Percentiles rank a stretch among this genome's conserved stretches.
Conservation (phyloP, 1,284 basidiomycete species). For the Ustilago nuda region DNA sequence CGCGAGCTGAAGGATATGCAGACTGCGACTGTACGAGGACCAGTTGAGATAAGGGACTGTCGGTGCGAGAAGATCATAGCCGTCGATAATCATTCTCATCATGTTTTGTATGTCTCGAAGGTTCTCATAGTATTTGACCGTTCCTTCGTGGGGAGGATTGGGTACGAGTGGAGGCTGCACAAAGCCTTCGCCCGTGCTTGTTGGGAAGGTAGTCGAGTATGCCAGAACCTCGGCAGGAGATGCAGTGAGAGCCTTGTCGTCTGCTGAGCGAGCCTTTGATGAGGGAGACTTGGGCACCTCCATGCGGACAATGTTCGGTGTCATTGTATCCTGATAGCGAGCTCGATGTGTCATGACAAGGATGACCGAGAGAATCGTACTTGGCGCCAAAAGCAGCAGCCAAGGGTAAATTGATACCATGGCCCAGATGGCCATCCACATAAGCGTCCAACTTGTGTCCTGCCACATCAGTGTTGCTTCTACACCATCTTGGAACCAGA, state of each 20-base stretch:
- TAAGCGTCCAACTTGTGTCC: slow-evolving; percentile 63
- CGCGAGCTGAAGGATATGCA: slow-evolving; percentile 62
- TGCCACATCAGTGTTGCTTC: slow-evolving; percentile 68
- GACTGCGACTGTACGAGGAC: slow-evolving; percentile 64
- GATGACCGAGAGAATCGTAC: slow-evolving; percentile 62
- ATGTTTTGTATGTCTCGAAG: slow-evolving; percentile 69
- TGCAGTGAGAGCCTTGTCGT: not conserved
- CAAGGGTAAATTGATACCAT: slow-evolving; percentile 62
- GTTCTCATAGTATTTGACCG: slow-evolving; percentile 65
- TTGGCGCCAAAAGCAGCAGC: slow-evolving; percentile 58
- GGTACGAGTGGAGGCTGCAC: slow-evolving; percentile 56
- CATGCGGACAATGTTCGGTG: slow-evolving; percentile 30
- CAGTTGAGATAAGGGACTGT: slow-evolving; percentile 68
- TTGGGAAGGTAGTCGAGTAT: slow-evolving; percentile 41
- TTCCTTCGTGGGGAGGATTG: slow-evolving; percentile 65
- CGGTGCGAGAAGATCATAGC: slow-evolving; percentile 64
- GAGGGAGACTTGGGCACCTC: slow-evolving; percentile 43
- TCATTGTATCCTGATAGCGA: slow-evolving; percentile 53
- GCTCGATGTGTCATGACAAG: slow-evolving; percentile 59
- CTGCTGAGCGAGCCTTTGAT: slow-evolving; percentile 12
- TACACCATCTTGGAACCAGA: slow-evolving; percentile 67
- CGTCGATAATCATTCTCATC: slow-evolving; percentile 68
- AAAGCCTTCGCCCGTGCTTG: slow-evolving; percentile 37
- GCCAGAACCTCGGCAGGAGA: slow-evolving; percentile 30
- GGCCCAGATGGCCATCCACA: slow-evolving; percentile 69